Conservation (phyloP, 148 eudicot genomes). For the Limonium bicolor region DNA sequence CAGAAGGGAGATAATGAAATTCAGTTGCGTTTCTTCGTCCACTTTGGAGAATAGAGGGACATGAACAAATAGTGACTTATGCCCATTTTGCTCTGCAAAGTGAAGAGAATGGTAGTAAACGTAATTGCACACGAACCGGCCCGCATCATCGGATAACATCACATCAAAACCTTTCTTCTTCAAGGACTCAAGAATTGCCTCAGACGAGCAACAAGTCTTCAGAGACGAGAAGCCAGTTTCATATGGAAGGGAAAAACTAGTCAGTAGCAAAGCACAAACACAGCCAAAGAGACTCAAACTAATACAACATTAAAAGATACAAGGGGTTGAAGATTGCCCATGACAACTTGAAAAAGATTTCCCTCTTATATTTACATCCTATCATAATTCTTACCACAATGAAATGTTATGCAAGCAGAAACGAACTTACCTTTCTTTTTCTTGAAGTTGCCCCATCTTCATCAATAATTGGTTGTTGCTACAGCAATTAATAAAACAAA, state of each 20-base stretch:
- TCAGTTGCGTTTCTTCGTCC: conserved; percentile 54
- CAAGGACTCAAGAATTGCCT: conserved; percentile 25
- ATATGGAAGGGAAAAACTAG: not conserved
- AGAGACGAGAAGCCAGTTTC: conserved; percentile 1
- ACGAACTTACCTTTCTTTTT: conserved; percentile 34
- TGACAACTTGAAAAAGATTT: not conserved
- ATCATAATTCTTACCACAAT: not conserved
- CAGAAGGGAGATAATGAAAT: conserved; percentile 35
- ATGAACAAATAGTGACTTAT: conserved; percentile 66
- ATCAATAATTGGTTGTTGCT: conserved; percentile 33
- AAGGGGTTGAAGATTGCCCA: not conserved
- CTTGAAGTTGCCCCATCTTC: conserved; percentile 42
- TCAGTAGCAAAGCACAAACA: too few species aligned
- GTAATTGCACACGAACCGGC: conserved; percentile 73
- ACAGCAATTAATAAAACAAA: conserved; percentile 11
- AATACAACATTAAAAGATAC: not conserved
- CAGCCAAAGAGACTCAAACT: too few species aligned
- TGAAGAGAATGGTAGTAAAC: conserved; percentile 74
- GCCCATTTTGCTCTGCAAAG: conserved; percentile 46
- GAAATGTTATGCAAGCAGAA: too few species aligned
- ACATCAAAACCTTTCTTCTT: conserved; percentile 38
- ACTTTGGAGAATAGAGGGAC: conserved; percentile 58
- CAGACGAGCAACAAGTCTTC: conserved; percentile 40
- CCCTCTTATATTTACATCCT: not conserved
- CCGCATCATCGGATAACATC: conserved; percentile 48